Percentiles rank a stretch among this genome's conserved stretches.
Conservation (phyloP, 768 basidiomycete species). For the Suillus subaureus region DNA sequence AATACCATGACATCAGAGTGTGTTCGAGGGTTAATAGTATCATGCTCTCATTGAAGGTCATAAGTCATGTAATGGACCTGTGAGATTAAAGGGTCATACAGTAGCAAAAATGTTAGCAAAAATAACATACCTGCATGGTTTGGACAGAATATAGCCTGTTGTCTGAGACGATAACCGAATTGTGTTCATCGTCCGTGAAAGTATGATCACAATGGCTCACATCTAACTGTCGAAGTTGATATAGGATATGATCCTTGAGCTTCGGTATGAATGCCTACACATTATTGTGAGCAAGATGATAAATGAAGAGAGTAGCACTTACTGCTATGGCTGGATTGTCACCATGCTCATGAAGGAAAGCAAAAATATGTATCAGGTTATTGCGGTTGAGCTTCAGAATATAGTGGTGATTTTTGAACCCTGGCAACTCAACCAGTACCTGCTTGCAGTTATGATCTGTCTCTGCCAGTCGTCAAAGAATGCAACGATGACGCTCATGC, state of each 20-base stretch:
- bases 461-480: not conserved
- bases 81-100: not conserved
- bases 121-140: not conserved
- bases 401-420: no score
- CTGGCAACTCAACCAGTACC: not conserved
- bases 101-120: no score
- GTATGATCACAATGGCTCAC: not conserved
- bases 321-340: not conserved
- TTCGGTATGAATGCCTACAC: not conserved
- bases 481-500: not conserved
- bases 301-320: not conserved
- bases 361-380: not conserved
- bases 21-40: conserved; percentile 28
- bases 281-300: not conserved
- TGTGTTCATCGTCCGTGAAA: not conserved
- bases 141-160: not conserved
- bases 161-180: not conserved
- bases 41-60: conserved; percentile 15
- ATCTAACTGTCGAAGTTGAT: not conserved
- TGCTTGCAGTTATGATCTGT: no score
- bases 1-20: conserved; percentile 39
- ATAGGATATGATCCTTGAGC: not conserved
- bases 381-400: not conserved
- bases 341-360: not conserved
- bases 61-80: conserved; percentile 21